Base-by-base conservation (phyloP, 108 stramenopile genomes). In the Cyclostephanos tholiformis region DNA sequence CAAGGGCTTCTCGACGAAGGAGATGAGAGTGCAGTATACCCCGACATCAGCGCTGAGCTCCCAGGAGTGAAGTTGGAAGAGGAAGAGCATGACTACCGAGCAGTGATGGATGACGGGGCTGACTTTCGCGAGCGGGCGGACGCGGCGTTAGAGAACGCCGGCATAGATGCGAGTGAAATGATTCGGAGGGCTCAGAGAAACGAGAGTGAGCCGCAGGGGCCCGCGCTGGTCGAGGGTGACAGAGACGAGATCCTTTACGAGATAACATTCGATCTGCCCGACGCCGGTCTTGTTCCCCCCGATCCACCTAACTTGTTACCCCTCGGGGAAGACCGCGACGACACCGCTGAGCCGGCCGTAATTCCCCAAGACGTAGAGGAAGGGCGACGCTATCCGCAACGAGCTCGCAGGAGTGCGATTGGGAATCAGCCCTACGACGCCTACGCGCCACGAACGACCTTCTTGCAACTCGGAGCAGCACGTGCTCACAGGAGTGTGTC, bases 41-140 rank as follows among this genome's bases (percentile, higher is more conserved):
- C 65, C 1, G 65, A 66, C 17, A 36, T 66, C 10, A 23, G 44
- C 7, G 65, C 65, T 2, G 65, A 66, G 65, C 27, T 48, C 19
- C 65, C 65, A 23, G 65, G 43, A 39, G 44, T 66, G 39, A 35
- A 63, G 16, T 17, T 63, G 20, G 62, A 63, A 16, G 32, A 19
- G 1, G 53, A 27, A 8, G 26, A 27, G 23, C 10, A 4, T 1
- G 25, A 26, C 23, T 25, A 16, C 3, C 53, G 14, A 55, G 4
- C 25, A 1, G 14, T 55, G 2, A 27, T 12, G 9, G 53, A 55
- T 5, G 53, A 55, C 23, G 53, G 26, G 14, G 23, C 53, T 16
- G 23, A 55, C 23, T 55, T 55, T 20, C 44, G 16, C 12, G 16
- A 46, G 1, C 16, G 2, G 14, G 44, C 44, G 2, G 44, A 14